Conservation (phyloP, 768 basidiomycete species). For the Hygrophoropsis aurantiaca region DNA sequence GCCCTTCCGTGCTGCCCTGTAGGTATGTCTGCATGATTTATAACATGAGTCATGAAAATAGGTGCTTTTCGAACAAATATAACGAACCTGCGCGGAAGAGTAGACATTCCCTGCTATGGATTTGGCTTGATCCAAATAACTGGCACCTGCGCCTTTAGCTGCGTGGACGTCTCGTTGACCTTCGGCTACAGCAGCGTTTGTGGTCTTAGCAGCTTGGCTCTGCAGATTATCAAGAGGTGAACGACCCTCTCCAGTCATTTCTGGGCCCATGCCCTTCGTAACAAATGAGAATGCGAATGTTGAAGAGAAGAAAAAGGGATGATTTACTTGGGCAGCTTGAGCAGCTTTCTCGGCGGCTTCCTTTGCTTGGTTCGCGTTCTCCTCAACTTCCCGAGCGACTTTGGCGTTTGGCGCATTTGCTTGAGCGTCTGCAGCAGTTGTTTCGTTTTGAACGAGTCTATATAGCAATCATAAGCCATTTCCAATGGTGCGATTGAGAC, state of each 20-base stretch:
- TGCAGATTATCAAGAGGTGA: constrained; percentile 38
- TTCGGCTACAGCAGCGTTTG: constrained; percentile 54
- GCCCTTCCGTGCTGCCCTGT: constrained; percentile 2
- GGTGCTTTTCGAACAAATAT: not conserved
- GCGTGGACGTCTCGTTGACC: constrained; percentile 52
- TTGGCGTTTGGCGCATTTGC: constrained; percentile 43
- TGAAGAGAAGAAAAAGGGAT: not conserved
- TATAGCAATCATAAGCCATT: not conserved
- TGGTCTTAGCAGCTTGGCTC: constrained; percentile 37
- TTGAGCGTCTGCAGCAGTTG: constrained; percentile 55
- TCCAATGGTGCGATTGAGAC: not conserved
- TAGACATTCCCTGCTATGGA: constrained; percentile 42
- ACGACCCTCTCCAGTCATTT: constrained; percentile 34
- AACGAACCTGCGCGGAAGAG: constrained; percentile 44
- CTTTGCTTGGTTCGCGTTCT: constrained; percentile 44
- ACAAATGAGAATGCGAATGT: not conserved
- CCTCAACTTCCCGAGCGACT: constrained; percentile 44
- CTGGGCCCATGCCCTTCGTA: constrained; percentile 28
- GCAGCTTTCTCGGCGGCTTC: constrained; percentile 54
- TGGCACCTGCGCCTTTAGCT: constrained; percentile 43
- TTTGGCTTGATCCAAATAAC: constrained; percentile 59
- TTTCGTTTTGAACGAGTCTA: constrained; percentile 42
- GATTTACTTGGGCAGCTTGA: constrained; percentile 47
- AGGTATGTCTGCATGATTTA: not conserved
- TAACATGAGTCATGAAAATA: too few relatives aligned